Base-by-base conservation (phyloP, 2,329 filamentous ascomycete genomes). In the Aspergillus transmontanensis region DNA sequence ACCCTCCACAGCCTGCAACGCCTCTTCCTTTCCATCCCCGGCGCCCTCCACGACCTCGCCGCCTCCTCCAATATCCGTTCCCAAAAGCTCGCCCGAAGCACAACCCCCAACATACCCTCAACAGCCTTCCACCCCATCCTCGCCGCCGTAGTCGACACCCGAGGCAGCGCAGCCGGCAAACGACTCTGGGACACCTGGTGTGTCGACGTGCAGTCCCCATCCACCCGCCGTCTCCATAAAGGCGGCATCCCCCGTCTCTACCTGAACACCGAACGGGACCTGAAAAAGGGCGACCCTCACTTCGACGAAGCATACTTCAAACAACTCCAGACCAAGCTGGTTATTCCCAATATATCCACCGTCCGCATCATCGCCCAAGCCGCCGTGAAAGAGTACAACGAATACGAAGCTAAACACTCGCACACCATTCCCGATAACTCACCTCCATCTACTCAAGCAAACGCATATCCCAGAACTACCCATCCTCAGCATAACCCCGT, bases 101-200 rank as follows among this genome's bases (percentile, higher is more conserved):
- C 66, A 28, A 45, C 73, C 36, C 68, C 69, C 21, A 68, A 71
- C 60, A 69, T 81, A 32, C 72, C 78, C 14, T 68, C 78, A 0
- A 70, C 72, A 3, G 73, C 82, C 6, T 87, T 88, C 78, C 83
- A 87, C 64, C 69, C 71, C 21, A 64, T 87, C 7, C 82, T 90
- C 7, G 77, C 81, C 50, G 85, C 83, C n/a, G 77, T 88, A 10
- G 81, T 85, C 3, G 79, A 83, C 32, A 76, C 77, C 0, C 80
- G 82, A 54, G 84, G 83, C 59, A 83, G 80, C 61, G 60, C 66
- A 11, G 77, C 77, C 39, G 88, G 84, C 62, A 81, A 77, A 61
- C 74, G 69, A 4, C 67, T 87, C 39, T 83, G 85, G 61, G 72
- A 82, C 11, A 74, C 72, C 41, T 87, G 85, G 80, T 84, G 81